phyloP scores from a whole-genome alignment of 352 stramenopile species.

The Phytophthora ramorum region DNA sequence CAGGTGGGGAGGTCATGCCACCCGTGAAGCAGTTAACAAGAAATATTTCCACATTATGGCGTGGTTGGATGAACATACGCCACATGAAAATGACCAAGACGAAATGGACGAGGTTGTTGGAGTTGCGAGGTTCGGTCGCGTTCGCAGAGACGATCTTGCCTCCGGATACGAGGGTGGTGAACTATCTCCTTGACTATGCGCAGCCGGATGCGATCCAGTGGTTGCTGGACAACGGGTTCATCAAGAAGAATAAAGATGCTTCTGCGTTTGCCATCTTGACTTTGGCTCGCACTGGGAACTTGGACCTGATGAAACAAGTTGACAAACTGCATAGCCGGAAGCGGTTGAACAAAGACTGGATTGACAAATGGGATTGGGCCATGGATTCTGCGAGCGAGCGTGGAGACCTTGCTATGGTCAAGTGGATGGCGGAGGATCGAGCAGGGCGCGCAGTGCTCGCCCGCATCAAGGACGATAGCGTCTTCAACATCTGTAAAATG shows the following conservation, averaged over 20 bases:
- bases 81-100: slow-evolving; percentile 11
- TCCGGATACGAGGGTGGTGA: neutral
- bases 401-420: slow-evolving; percentile 7
- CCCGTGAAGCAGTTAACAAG: neutral
- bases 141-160: slow-evolving; percentile 7
- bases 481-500: neutral
- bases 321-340: slow-evolving; percentile 5
- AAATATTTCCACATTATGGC: slow-evolving; percentile 12
- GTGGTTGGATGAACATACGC: slow-evolving; percentile 8
- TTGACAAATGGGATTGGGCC: slow-evolving; percentile 2
- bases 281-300: slow-evolving; percentile 9
- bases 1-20: slow-evolving; percentile 12
- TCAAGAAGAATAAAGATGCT: neutral
- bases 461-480: neutral
- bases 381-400: slow-evolving; percentile 4
- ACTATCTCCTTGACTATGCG: neutral
- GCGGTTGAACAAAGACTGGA: slow-evolving; percentile 6
- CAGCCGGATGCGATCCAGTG: slow-evolving; percentile 4
- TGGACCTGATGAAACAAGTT: slow-evolving; percentile 12
- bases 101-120: slow-evolving; percentile 4
- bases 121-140: neutral
- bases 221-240: slow-evolving; percentile 2
- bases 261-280: slow-evolving; percentile 11
- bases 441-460: neutral
- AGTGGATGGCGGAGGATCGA: slow-evolving; percentile 9